These are phyloP conservation scores for Mortierella sp. DNA, from an alignment of 371 early-diverging fungal species.

Conservation along the genomic window DNA sequence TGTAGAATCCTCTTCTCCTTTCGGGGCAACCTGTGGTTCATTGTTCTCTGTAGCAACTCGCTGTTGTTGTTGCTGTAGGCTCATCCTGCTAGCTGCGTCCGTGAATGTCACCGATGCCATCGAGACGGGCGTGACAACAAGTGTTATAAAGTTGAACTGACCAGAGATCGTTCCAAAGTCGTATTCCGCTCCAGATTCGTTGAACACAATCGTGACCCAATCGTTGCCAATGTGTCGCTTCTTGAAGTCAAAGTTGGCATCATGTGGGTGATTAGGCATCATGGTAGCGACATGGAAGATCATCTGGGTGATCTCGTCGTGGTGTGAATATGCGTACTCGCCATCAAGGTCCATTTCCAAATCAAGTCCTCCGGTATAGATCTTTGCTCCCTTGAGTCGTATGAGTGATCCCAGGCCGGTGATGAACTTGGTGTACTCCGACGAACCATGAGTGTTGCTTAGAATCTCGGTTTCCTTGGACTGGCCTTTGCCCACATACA, in stretches of 20 bases:
- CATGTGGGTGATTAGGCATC: slow-evolving; percentile 86
- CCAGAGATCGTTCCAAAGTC: slow-evolving; percentile 90
- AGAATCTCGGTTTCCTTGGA: slow-evolving; percentile 86
- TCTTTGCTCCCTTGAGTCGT: slow-evolving; percentile 72
- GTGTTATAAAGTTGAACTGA: slow-evolving; percentile 95
- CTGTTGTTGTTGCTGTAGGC: slow-evolving; percentile 29
- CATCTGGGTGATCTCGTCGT: slow-evolving; percentile 87
- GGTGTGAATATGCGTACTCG: slow-evolving; percentile 82
- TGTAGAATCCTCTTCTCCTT: slow-evolving; percentile 2
- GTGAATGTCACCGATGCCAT: slow-evolving; percentile 57
- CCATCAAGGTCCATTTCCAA: slow-evolving; percentile 88
- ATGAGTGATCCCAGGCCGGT: slow-evolving; percentile 81
- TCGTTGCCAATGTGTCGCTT: slow-evolving; percentile 98
- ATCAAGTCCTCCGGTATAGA: slow-evolving; percentile 93
- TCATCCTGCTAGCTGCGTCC: slow-evolving; percentile 45
- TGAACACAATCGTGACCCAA: slow-evolving; percentile 92
- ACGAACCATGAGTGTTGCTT: slow-evolving; percentile 86
- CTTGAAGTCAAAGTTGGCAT: slow-evolving; percentile 82
- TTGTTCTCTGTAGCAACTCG: not conserved
- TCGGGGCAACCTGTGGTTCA: not conserved
- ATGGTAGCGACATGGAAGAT: slow-evolving; percentile 93
- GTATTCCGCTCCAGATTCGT: slow-evolving; percentile 87
- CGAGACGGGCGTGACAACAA: slow-evolving; percentile 82
- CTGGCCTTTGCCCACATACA: slow-evolving; percentile 91
- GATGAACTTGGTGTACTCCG: slow-evolving; percentile 84